These are phyloP conservation scores for Tetrastigma voinierianum DNA, from an alignment of 164 flowering plant genomes.

Conservation along the genomic window DNA sequence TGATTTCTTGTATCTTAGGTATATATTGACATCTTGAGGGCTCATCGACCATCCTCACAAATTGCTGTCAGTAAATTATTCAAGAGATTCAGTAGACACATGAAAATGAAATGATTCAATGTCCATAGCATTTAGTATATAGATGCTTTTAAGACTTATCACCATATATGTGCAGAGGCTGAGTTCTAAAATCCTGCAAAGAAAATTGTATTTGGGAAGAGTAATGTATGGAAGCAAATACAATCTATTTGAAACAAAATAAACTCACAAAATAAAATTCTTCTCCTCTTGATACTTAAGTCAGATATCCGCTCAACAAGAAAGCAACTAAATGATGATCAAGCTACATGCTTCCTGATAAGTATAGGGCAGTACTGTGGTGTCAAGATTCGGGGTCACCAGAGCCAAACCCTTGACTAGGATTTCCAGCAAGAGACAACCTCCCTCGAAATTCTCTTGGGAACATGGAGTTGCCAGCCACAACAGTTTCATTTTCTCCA, in stretches of 20 bases:
- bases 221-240: too few species aligned
- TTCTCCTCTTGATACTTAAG: neutral
- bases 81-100: neutral
- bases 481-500: slow-evolving; percentile 39
- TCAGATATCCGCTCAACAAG: neutral
- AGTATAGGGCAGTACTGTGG: slow-evolving; percentile 20
- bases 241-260: too few species aligned
- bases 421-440: slow-evolving; percentile 28
- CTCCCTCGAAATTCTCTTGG: slow-evolving; percentile 40
- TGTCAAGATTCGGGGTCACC: slow-evolving; percentile 29
- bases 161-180: too few species aligned
- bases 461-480: slow-evolving; percentile 21
- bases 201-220: too few species aligned
- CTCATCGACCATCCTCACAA: slow-evolving; percentile 21
- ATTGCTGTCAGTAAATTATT: neutral
- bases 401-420: slow-evolving; percentile 37
- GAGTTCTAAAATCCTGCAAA: too few species aligned
- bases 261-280: neutral
- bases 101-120: neutral
- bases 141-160: too few species aligned
- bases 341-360: slow-evolving; percentile 5
- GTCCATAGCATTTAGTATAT: neutral
- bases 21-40: slow-evolving; percentile 21
- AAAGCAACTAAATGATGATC: neutral
- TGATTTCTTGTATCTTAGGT: slow-evolving; percentile 30